Evolutionary conservation across 768 basidiomycete genomes (phyloP), one percentile per base, ranked within the genome.

Genomic region (Lactarius evosmus): DNA sequence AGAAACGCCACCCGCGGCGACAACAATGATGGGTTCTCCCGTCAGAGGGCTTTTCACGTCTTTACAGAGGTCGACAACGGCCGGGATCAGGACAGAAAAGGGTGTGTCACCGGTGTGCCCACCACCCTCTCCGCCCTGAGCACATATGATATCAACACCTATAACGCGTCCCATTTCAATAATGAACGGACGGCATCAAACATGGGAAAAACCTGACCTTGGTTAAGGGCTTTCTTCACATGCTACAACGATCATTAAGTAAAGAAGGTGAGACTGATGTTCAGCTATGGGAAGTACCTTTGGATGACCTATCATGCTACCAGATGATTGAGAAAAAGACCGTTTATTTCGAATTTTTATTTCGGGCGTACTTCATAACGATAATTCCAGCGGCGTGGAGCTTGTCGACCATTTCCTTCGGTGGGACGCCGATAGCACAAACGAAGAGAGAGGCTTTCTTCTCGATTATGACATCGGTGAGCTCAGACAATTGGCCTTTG

Each of bases 71-170:
- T 94, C 93, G 52, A 93, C 90, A 57, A 86, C 85, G 0, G 88
- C 85, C 9, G 92, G 93, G 56, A 93, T 88, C 33, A 95, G 82
- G 66, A 94, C 82, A 12, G 88, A 89, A 72, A 90, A 90, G 1
- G 89, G 82, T 12, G 82, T 90, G 59, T 91, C 88, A 44, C 93
- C 91, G 0, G 93, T 93, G 76, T 94, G 93, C 14, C 92, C 93
- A 30, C 93, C 92, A 22, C 91, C 93, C 74, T 93, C 92, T 19
- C 90, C 91, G 36, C 88, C 89, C 73, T 91, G 91, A 1, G 90
- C 92, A 71, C 93, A 92, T 53, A 95, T 93, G 65, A 95, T 84
- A 69, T 95, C 93, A 17, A 93, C 91, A n/a, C 92, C 91, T 81
- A 30, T 30, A 59, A 3, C 30, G 22, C 0, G 29, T 27, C 12